Evolutionary conservation across 169 alveolate species (phyloP), one percentile per base, ranked within the genome.

Genomic region (Plasmodium sp.): DNA sequence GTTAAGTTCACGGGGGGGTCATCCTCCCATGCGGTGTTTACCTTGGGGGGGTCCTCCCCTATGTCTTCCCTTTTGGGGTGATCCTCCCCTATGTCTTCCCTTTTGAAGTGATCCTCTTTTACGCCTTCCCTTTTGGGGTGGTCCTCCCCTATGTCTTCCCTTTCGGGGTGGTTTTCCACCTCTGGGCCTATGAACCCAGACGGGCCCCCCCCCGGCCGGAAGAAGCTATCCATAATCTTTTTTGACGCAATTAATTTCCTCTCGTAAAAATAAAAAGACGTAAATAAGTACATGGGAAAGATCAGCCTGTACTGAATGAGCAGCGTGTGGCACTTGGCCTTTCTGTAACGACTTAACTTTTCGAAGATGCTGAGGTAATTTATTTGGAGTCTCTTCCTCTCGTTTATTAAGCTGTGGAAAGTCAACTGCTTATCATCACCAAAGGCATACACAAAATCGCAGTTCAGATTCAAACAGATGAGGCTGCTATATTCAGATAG

Each of bases 401-500:
- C 94, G 33, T 79, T 48, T 18, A 88, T 88, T n/a, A 88, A 34
- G 71, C 94, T 88, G 18, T 77, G 94, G 43, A 88, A 88, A 12
- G 94, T 79, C 62, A 88, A 54, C 48, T 88, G 94, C 71, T 79
- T 88, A 9, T 88, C 94, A 31, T 88, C 94, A 34, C 94, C 94
- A 71, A 88, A 88, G 34, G 94, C 94, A 33, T 88, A 88, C 31
- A 88, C 81, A 73, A 36, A 88, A 27, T 79, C 83, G 71, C 58
- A 39, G 33, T 88, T 88, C 54, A 88, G 72, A 79, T 88, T 88
- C 27, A 88, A 22, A 41, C 90, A 77, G 3, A 88, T 88, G 43
- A 88, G 71, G 58, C 94, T 88, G 36, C 72, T 80, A n/a, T 88
- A 88, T 62, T 88, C 94, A 2, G 94, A 88, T 62, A 88, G 22